phyloP scores from a whole-genome alignment of 176 grass and related monocot genomes.

The Oryza punctata region DNA sequence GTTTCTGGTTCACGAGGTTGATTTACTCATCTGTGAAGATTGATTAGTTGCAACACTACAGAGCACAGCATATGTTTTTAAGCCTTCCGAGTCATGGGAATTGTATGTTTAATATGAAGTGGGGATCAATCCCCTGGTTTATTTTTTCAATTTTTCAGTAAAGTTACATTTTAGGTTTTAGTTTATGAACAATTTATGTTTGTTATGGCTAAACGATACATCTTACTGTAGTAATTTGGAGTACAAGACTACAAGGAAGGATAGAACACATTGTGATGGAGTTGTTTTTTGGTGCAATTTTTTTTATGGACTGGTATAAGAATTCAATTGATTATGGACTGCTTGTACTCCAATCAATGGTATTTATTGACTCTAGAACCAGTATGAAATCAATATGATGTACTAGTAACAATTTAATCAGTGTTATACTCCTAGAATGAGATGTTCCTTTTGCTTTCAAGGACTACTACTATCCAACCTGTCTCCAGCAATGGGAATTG shows the following conservation, averaged over 20 bases:
- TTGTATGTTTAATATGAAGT: conserved; percentile 49
- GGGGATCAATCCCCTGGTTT: conserved; percentile 38
- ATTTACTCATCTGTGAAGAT: conserved; percentile 78
- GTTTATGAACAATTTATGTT: conserved; percentile 32
- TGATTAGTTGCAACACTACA: conserved; percentile 36
- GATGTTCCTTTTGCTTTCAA: not conserved
- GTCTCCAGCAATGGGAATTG: not conserved
- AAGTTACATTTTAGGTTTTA: conserved; percentile 40
- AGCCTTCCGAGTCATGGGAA: conserved; percentile 12
- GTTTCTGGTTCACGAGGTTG: conserved; percentile 69
- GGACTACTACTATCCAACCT: too few species aligned
- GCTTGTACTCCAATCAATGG: conserved; percentile 12
- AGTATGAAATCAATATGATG: not conserved
- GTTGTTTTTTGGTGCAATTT: not conserved
- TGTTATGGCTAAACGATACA: conserved; percentile 45
- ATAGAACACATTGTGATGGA: conserved; percentile 35
- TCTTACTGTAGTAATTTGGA: conserved; percentile 15
- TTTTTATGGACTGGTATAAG: conserved; percentile 22
- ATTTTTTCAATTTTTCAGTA: conserved; percentile 15
- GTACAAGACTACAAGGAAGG: conserved; percentile 10
- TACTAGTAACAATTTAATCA: conserved; percentile 1
- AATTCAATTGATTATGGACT: conserved; percentile 45
- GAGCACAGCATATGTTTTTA: conserved; percentile 30
- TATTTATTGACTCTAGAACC: not conserved
- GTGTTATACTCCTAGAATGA: not conserved